Evolutionary conservation across 2,329 filamentous ascomycete genomes (phyloP).

Genomic region (Paracorniculantispora psalliotae): DNA sequence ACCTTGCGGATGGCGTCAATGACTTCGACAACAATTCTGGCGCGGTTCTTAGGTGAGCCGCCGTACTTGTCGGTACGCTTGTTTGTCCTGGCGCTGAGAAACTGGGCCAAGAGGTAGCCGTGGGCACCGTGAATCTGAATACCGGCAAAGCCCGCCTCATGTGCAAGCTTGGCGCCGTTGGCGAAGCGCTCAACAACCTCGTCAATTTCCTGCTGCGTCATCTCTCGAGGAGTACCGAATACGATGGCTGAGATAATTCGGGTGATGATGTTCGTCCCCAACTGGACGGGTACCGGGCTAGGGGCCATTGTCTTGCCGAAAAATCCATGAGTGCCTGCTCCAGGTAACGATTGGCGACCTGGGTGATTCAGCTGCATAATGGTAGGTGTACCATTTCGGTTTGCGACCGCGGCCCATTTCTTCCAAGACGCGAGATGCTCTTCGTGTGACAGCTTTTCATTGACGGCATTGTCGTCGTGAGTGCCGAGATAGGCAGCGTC

Average conservation of each 20-base stretch:
- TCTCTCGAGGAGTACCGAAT: constrained; percentile 52
- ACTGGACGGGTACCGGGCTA: constrained; percentile 36
- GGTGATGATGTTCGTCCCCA: constrained; percentile 35
- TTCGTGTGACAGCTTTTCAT: constrained; percentile 24
- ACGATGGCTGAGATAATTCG: constrained; percentile 27
- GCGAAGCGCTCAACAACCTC: constrained; percentile 49
- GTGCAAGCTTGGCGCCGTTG: constrained; percentile 42
- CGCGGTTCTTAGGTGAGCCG: constrained; percentile 43
- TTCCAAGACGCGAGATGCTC: constrained; percentile 33
- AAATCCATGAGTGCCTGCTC: constrained; percentile 31
- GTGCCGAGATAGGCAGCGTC: constrained; percentile 33
- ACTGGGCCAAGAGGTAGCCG: constrained; percentile 54
- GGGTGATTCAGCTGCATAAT: constrained; percentile 45
- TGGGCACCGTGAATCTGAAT: constrained; percentile 46
- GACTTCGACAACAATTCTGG: constrained; percentile 47
- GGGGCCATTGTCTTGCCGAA: constrained; percentile 38
- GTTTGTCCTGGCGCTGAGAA: constrained; percentile 47
- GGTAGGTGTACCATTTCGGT: constrained; percentile 29
- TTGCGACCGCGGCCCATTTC: constrained; percentile 29
- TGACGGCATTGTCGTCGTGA: constrained; percentile 29
- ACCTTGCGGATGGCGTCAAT: constrained; percentile 37
- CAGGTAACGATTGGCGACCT: constrained; percentile 38
- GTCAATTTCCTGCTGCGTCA: constrained; percentile 51
- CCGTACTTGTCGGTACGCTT: constrained; percentile 51
- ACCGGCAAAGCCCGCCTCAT: constrained; percentile 42